Conservation (phyloP, 139 green algal genomes). For the Chlamydomonas incerta region DNA sequence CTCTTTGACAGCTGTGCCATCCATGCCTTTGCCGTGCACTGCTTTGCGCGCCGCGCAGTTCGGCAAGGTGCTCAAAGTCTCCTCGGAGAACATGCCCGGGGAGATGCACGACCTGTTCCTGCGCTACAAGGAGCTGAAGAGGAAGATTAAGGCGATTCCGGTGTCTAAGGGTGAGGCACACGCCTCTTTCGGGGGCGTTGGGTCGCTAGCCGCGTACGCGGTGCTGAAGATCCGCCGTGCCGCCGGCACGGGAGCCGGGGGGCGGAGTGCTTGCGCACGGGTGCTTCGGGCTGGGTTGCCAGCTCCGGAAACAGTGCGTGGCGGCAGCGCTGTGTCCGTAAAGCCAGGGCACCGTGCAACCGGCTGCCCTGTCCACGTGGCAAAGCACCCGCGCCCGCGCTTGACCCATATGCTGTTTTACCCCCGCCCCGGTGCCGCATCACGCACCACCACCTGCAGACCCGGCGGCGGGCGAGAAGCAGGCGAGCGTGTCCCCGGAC, state of each 20-base stretch:
- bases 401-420: too few relatives aligned
- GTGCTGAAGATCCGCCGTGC: too few relatives aligned
- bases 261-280: background rate
- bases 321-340: too few relatives aligned
- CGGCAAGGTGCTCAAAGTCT: conserved; percentile 32
- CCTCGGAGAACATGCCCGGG: conserved; percentile 14
- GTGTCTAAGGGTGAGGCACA: background rate
- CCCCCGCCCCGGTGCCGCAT: too few relatives aligned
- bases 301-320: too few relatives aligned
- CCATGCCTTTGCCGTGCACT: background rate
- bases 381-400: too few relatives aligned
- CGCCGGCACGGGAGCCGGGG: background rate
- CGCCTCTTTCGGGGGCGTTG: too few relatives aligned
- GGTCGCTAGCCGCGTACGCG: too few relatives aligned
- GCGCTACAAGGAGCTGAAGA: conserved; percentile 60
- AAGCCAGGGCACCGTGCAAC: too few relatives aligned
- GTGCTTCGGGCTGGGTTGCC: too few relatives aligned
- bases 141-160: conserved; percentile 56
- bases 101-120: conserved; percentile 54
- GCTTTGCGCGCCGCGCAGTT: conserved; percentile 2
- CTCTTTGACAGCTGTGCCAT: too few relatives aligned
- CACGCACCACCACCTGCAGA: background rate
- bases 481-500: background rate
- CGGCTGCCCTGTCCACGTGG: too few relatives aligned
- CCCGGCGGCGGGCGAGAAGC: conserved; percentile 21